A percentile compares a stretch with the other conserved stretches of the same genome.
phyloP scores from a whole-genome alignment of 176 grass and related monocot species.

The Musa schizocarpa region DNA sequence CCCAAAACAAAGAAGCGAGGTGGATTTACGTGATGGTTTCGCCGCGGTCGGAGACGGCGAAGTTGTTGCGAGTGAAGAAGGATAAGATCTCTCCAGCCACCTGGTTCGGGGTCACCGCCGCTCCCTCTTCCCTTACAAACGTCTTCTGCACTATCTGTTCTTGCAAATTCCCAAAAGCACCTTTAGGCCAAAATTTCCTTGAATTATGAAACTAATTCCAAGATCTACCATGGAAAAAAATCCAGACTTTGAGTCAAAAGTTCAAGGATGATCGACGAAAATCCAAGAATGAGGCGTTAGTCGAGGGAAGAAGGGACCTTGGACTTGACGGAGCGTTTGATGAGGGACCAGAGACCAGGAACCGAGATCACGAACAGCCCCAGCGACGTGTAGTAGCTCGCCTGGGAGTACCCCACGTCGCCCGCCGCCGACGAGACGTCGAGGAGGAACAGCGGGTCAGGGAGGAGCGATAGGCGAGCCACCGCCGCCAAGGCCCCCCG shows the following conservation, averaged over 20 bases:
- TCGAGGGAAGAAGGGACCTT: constrained; percentile 39
- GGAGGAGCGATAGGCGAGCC: constrained; percentile 42
- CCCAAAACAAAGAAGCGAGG: not conserved
- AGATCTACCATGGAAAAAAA: not conserved
- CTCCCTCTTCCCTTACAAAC: constrained; percentile 51
- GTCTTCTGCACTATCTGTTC: constrained; percentile 90
- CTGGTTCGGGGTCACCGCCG: constrained; percentile 43
- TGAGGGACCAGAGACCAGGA: constrained; percentile 91
- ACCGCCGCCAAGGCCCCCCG: not conserved
- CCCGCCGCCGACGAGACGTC: constrained; percentile 26
- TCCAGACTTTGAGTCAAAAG: not conserved
- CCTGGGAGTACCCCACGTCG: constrained; percentile 71
- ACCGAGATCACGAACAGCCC: constrained; percentile 98
- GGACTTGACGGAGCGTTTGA: constrained; percentile 98
- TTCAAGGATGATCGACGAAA: not conserved
- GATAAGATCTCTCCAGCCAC: constrained; percentile 85
- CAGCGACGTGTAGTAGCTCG: constrained; percentile 94
- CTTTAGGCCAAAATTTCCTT: not conserved
- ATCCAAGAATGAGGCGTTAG: not conserved
- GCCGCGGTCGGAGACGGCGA: constrained; percentile 62
- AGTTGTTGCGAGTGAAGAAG: constrained; percentile 91
- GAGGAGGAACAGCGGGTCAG: constrained; percentile 48
- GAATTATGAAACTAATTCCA: not conserved
- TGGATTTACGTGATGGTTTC: constrained; percentile 76
- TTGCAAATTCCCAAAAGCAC: constrained; percentile 11